A percentile compares a stretch with the other conserved stretches of the same genome.
Conservation (phyloP, 495 filamentous ascomycete genomes). For the Trichocladium antarcticum region DNA sequence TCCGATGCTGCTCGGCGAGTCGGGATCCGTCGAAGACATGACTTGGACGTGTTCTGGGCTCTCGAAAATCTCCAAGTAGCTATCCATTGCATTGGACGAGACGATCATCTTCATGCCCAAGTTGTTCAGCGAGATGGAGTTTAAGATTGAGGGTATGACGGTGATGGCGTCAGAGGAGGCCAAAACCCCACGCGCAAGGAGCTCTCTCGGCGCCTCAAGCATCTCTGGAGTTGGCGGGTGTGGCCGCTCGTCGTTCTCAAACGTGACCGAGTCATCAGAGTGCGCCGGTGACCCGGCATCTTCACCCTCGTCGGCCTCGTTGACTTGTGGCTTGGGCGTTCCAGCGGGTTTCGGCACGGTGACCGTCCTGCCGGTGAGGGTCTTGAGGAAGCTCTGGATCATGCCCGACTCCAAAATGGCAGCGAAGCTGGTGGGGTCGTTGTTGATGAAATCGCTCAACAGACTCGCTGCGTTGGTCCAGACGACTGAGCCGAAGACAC, state of each 20-base stretch:
- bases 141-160: slow-evolving; percentile 74
- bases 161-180: slow-evolving; percentile 76
- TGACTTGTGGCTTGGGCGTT: slow-evolving; percentile 5
- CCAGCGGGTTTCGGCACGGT: slow-evolving; percentile 28
- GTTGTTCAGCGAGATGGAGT: slow-evolving; percentile 85
- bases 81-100: slow-evolving; percentile 65
- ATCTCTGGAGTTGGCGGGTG: slow-evolving; percentile 35
- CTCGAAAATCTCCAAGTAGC: slow-evolving; percentile 90
- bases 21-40: slow-evolving; percentile 55
- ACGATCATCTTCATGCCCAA: slow-evolving; percentile 84
- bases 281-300: slow-evolving; percentile 30
- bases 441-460: slow-evolving; percentile 92
- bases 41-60: slow-evolving; percentile 79
- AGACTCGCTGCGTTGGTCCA: slow-evolving; percentile 90
- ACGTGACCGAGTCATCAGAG: slow-evolving; percentile 29
- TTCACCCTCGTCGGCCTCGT: slow-evolving; percentile 24
- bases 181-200: slow-evolving; percentile 64
- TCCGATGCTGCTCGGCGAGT: slow-evolving; percentile 56
- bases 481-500: slow-evolving; percentile 74
- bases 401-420: slow-evolving; percentile 91
- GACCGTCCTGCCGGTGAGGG: slow-evolving; percentile 54
- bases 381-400: slow-evolving; percentile 68
- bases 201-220: slow-evolving; percentile 32
- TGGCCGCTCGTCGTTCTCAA: slow-evolving; percentile 33
- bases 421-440: slow-evolving; percentile 94